Evolutionary conservation across 208 protist genomes (phyloP).

Genomic region (Herpetomonas samuelpessoai): DNA sequence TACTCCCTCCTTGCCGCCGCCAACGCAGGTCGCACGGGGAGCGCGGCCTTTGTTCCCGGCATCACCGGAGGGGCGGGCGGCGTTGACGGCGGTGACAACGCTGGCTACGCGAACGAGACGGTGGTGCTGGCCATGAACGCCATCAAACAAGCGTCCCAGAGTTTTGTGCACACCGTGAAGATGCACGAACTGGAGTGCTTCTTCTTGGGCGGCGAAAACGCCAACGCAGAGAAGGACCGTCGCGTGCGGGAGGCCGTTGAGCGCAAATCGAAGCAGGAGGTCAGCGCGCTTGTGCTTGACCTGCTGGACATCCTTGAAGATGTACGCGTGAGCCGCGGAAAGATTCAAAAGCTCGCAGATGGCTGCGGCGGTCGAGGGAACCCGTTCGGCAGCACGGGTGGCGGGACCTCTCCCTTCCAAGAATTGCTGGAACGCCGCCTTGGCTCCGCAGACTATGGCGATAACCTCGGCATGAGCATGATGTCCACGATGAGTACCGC

Average conservation of each 20-base stretch:
- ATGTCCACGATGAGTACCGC: slow-evolving; percentile 50
- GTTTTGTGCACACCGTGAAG: slow-evolving; percentile 48
- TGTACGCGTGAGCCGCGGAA: slow-evolving; percentile 18
- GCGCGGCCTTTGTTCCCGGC: neutral
- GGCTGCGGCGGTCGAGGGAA: neutral
- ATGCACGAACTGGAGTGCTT: slow-evolving; percentile 43
- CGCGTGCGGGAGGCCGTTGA: slow-evolving; percentile 16
- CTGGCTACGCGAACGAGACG: neutral
- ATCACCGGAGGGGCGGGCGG: neutral
- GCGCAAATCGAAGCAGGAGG: slow-evolving; percentile 22
- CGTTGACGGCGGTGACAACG: slow-evolving; percentile 7
- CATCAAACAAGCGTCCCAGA: slow-evolving; percentile 26
- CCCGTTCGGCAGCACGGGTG: too few relatives aligned
- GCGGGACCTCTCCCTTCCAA: slow-evolving; percentile 9
- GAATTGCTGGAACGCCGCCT: neutral
- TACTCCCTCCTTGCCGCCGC: neutral
- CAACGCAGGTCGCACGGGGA: too few relatives aligned
- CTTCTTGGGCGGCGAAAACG: slow-evolving; percentile 9
- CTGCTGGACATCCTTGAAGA: slow-evolving; percentile 52
- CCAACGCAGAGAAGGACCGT: slow-evolving; percentile 12
- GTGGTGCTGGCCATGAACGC: slow-evolving; percentile 21
- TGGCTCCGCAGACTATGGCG: neutral
- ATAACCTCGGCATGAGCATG: slow-evolving; percentile 13
- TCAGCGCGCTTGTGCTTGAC: slow-evolving; percentile 27
- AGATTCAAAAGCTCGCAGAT: slow-evolving; percentile 11